Evolutionary conservation across 345 rosid species (phyloP).

Genomic region (Atalantia buxifolia): DNA sequence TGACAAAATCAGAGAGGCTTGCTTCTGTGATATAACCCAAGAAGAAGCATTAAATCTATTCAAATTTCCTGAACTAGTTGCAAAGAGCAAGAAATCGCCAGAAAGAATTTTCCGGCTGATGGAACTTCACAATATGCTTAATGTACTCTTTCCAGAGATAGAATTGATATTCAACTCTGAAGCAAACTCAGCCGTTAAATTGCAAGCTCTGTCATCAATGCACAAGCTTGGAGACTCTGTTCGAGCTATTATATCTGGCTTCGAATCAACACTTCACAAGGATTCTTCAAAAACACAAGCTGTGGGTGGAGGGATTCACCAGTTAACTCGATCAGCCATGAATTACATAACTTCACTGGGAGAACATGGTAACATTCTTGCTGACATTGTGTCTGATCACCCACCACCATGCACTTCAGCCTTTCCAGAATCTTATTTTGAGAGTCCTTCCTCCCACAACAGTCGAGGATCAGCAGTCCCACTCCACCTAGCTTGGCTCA

Average conservation of each 20-base stretch:
- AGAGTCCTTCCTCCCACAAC: conserved; percentile 33
- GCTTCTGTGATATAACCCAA: conserved; percentile 57
- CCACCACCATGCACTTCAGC: conserved; percentile 32
- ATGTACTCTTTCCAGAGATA: conserved; percentile 64
- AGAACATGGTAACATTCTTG: conserved; percentile 45
- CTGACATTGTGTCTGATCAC: conserved; percentile 55
- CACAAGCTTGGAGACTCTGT: conserved; percentile 52
- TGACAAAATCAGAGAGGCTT: conserved; percentile 48
- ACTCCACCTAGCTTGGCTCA: conserved; percentile 60
- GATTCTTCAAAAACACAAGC: conserved; percentile 40
- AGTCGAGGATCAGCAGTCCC: conserved; percentile 32
- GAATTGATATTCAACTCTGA: conserved; percentile 61
- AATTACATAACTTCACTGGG: conserved; percentile 59
- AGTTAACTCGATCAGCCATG: conserved; percentile 61
- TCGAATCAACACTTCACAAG: conserved; percentile 53
- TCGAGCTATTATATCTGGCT: conserved; percentile 37
- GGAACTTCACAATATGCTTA: conserved; percentile 59
- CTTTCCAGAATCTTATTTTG: conserved; percentile 50
- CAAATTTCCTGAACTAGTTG: conserved; percentile 60
- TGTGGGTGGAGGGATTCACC: conserved; percentile 76
- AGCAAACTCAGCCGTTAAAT: conserved; percentile 43
- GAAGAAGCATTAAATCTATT: conserved; percentile 67
- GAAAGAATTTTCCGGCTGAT: conserved; percentile 58
- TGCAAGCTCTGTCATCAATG: conserved; percentile 52
- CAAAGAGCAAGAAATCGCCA: conserved; percentile 51